Evolutionary conservation across 306 rosid genomes (phyloP), one percentile per base, ranked within the genome.

Genomic region (Quercus engelmannii): DNA sequence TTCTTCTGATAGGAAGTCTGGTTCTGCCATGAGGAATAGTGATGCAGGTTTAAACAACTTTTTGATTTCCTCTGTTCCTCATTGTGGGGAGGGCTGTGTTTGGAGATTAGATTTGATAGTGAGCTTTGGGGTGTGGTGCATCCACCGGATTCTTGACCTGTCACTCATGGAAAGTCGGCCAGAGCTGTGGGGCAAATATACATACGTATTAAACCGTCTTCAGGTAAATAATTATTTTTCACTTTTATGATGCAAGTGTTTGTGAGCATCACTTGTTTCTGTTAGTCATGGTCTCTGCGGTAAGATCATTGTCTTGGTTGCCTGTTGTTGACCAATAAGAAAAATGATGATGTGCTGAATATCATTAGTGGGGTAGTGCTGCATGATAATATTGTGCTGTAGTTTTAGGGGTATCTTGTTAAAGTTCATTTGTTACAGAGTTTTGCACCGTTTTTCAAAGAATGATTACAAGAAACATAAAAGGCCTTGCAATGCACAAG

Each of bases 121-220:
- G 76, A 96, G 98, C 93, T 96, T 96, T 55, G 99, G 99, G 33
- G 98, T 96, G 49, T 96, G 99, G 99, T 96, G 99, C 85, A 91
- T 96, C 85, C 98, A 91, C 79, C 91, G 98, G 51, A 83, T 96
- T 76, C 97, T 96, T 69, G 94, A 93, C 73, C 92, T 96, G 52
- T 93, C 94, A 74, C 83, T 91, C 56, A 87, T 93, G 97, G 99
- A 96, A 83, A 96, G 99, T 84, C 93, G 99, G 41, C 99, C 99
- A 78, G 98, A 96, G 90, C 91, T 96, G 38, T 96, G 99, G 99
- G 99, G 99, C 13, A 93, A 88, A 80, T 96, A 96, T 83, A 96
- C 99, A 4, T 96, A 85, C 10, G 94, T 96, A 7, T 98, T 96
- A 75, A 96, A 93, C 85, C 96, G 92, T 68, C 98, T 96, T 75